Evolutionary conservation across 805 yeast species (phyloP), one percentile per base, ranked within the genome.

Genomic region (Saturnispora besseyi): DNA sequence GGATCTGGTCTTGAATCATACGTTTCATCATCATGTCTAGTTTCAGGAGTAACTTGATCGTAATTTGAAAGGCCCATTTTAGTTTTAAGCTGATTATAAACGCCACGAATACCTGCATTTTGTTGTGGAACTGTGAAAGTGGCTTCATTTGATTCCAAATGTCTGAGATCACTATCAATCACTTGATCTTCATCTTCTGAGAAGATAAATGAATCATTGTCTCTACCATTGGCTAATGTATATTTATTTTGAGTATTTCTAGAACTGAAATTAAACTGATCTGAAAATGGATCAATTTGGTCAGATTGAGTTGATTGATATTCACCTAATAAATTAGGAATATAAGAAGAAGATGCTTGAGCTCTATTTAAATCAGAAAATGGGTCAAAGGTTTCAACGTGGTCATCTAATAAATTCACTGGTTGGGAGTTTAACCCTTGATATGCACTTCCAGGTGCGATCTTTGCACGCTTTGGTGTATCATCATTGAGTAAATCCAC

Each of bases 21-120:
- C 3, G 53, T 46, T 3, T 58, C 49, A 22, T 58, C 62, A 42
- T 60, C 65, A 44, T 55, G 55, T 26, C 44, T 47, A 3, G 50
- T 49, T 22, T 43, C 46, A 13, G 41, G 33, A 11, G 54, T 55
- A 30, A 62, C 59, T 33, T 59, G 57, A 38, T 54, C 56, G 48
- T 65, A 63, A 18, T 55, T 51, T 2, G 62, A 52, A 7, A 59
- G 53, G 7, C 64, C 63, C 43, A 65, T 55, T 33, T 56, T 61
- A 6, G 56, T 49, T 37, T 57, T 60, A 28, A 65, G 44, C 33
- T 64, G 62, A 21, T 59, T 58, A 37, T 63, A 65, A 22, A 62
- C 54, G n/a, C 64, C 63, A 47, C 59, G 57, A 45, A 63, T 52
- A 12, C 67, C 67, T 18, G 49, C 46, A 24, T 51, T 28, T 24